phyloP scores from a whole-genome alignment of 805 yeast species.

The Ogataea ramenticola region DNA sequence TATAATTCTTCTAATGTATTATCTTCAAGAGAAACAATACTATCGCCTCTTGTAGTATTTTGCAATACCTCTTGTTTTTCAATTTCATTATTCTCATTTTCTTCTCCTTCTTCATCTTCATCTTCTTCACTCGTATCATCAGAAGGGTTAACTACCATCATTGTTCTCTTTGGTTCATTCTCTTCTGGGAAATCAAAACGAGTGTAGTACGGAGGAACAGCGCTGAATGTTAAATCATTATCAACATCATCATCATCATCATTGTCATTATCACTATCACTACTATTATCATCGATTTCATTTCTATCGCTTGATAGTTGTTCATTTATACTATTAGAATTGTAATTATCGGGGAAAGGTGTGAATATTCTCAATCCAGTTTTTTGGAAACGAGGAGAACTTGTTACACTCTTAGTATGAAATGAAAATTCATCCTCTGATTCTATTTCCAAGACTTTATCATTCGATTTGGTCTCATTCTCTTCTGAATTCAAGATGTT shows the following conservation, averaged over 20 bases:
- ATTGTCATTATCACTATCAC: not conserved
- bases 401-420: not conserved
- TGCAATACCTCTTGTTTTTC: too few relatives aligned
- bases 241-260: slow-evolving; percentile 13
- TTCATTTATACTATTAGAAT: too few relatives aligned
- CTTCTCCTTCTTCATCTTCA: slow-evolving; percentile 1
- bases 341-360: not conserved
- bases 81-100: not conserved
- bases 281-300: not conserved
- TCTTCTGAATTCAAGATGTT: not conserved
- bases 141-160: slow-evolving; percentile 15
- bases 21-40: not conserved
- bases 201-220: slow-evolving; percentile 25
- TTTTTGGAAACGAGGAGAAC: slow-evolving; percentile 2
- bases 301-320: too few relatives aligned
- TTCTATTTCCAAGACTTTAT: too few relatives aligned
- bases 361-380: not conserved
- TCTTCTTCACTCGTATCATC: not conserved
- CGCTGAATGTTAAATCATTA: slow-evolving; percentile 26
- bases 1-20: not conserved
- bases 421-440: not conserved
- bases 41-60: too few relatives aligned
- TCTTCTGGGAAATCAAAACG: slow-evolving; percentile 16
- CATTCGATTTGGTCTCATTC: too few relatives aligned
- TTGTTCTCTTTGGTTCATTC: slow-evolving; percentile 8